These are phyloP conservation scores for Aureococcus anophagefferens DNA, from an alignment of 108 stramenopile genomes.

Conservation along the genomic window DNA sequence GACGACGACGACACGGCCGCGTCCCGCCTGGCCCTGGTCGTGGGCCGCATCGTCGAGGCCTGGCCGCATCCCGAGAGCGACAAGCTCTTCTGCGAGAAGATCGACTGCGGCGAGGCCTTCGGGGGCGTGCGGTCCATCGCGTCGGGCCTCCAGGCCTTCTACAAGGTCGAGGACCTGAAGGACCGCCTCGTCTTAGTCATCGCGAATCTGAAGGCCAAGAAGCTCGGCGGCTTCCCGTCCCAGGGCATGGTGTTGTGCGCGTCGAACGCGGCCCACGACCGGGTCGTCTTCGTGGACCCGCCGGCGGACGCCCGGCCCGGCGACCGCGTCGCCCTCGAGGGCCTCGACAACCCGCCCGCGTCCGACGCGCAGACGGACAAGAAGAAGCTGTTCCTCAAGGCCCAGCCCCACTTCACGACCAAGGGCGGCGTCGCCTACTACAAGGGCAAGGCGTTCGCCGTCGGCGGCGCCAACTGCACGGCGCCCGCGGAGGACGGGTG, in stretches of 20 bases:
- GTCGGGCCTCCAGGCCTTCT: constrained; percentile 80
- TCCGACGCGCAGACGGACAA: constrained; percentile 74
- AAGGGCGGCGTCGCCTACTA: background rate
- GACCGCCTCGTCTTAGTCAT: constrained; percentile 81
- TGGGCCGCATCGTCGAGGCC: constrained; percentile 73
- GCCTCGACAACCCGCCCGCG: constrained; percentile 50
- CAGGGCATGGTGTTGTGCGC: constrained; percentile 98
- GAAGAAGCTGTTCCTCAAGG: constrained; percentile 73
- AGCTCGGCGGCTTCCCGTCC: constrained; percentile 81
- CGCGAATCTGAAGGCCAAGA: constrained; percentile 92
- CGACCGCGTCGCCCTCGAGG: constrained; percentile 72
- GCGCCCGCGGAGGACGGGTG: background rate
- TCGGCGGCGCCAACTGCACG: background rate
- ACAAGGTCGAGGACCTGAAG: constrained; percentile 67
- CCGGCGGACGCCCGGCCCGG: constrained; percentile 85
- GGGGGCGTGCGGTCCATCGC: constrained; percentile 72
- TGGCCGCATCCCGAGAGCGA: constrained; percentile 93
- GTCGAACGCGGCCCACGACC: constrained; percentile 72
- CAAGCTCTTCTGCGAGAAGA: constrained; percentile 95
- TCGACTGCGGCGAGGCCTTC: constrained; percentile 85
- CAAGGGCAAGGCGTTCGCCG: background rate
- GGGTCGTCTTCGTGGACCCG: constrained; percentile 77
- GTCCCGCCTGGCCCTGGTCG: constrained; percentile 66
- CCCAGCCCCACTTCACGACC: background rate
- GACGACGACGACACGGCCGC: constrained; percentile 11